Evolutionary conservation across 2,329 filamentous ascomycete genomes (phyloP).

Genomic region (Trichoderma citrinoviride): DNA sequence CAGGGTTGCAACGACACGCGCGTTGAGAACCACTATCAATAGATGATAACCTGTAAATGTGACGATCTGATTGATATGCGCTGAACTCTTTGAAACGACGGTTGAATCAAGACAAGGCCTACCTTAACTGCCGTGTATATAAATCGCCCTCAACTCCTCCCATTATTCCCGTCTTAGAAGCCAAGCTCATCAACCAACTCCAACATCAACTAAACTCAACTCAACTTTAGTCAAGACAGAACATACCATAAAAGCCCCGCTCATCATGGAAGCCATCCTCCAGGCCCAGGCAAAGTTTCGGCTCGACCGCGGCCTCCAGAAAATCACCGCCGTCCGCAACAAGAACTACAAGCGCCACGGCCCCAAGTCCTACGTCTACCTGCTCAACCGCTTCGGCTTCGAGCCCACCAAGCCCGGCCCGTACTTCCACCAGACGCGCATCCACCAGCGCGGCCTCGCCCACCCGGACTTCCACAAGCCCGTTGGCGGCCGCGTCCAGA

Average conservation of each 20-base stretch:
- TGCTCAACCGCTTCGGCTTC: constrained; percentile 15
- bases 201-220: too few species aligned
- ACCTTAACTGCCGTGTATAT: not conserved
- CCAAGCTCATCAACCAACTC: too few species aligned
- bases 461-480: constrained; percentile 10
- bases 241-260: not conserved
- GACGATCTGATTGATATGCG: constrained; percentile 3
- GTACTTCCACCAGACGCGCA: not conserved
- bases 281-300: constrained; percentile 8
- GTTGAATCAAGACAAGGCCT: too few species aligned
- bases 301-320: constrained; percentile 11
- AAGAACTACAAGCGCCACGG: constrained; percentile 18
- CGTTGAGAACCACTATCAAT: not conserved
- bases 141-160: not conserved
- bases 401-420: constrained; percentile 17
- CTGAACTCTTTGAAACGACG: not conserved
- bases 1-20: not conserved
- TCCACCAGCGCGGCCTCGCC: constrained; percentile 4
- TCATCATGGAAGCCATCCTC: constrained; percentile 3
- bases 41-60: not conserved
- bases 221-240: not conserved
- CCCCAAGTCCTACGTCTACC: constrained; percentile 17
- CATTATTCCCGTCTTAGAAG: not conserved
- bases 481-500: not conserved
- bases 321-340: constrained; percentile 8